Evolutionary conservation across 163 green algal genomes (phyloP).

Genomic region (Prototheca wickerhamii): DNA sequence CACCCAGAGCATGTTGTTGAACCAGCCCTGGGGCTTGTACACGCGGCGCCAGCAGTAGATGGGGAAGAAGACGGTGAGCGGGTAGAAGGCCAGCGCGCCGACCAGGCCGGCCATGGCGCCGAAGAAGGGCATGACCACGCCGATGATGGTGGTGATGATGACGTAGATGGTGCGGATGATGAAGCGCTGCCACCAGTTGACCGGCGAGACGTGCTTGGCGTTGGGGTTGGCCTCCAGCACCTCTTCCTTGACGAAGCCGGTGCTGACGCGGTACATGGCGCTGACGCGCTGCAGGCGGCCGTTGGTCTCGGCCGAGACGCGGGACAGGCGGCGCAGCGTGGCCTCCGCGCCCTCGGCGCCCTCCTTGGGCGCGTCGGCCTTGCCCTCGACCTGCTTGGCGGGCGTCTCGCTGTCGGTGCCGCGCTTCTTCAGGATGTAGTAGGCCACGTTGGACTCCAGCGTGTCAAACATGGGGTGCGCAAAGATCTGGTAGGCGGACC

Average conservation of each 20-base stretch:
- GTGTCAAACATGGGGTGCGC: conserved; percentile 3
- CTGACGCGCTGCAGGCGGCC: not conserved
- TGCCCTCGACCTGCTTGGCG: not conserved
- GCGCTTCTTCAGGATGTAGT: not conserved
- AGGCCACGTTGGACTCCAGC: not conserved
- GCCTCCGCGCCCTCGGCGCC: not conserved
- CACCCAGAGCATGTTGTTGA: conserved; percentile 6
- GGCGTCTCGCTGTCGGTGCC: not conserved
- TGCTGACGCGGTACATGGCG: conserved; percentile 16
- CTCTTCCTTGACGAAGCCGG: conserved; percentile 10
- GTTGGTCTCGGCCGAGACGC: not conserved
- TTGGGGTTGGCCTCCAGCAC: conserved; percentile 14
- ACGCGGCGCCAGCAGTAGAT: conserved; percentile 4
- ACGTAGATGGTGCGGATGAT: conserved; percentile 15
- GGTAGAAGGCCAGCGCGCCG: conserved; percentile 8
- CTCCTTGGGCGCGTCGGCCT: not conserved
- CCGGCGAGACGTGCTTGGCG: not conserved
- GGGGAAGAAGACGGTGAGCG: conserved; percentile 10
- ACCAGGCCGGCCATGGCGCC: conserved; percentile 15
- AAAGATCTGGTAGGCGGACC: conserved; percentile 17
- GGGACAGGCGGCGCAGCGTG: not conserved
- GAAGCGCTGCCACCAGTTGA: conserved; percentile 7
- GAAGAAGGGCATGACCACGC: conserved; percentile 19
- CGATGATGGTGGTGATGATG: conserved; percentile 12
- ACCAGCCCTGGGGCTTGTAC: not conserved